These are phyloP conservation scores for Penicillium ochrochloron DNA, from an alignment of 495 filamentous ascomycete species.

Conservation along the genomic window DNA sequence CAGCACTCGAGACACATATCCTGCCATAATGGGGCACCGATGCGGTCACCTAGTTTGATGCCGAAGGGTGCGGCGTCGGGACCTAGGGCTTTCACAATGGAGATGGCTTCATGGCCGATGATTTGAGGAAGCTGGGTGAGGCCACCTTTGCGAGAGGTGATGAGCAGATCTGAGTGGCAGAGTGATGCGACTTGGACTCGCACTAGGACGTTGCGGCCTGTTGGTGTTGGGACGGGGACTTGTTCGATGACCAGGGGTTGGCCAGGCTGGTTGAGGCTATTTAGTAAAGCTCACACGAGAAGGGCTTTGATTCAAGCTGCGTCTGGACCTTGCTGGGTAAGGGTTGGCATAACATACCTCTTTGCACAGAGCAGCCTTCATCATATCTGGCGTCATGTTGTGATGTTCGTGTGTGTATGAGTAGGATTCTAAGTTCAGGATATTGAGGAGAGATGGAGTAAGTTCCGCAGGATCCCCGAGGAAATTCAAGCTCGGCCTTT, in stretches of 20 bases:
- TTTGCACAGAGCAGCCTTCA: slow-evolving; percentile 24
- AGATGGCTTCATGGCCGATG: slow-evolving; percentile 27
- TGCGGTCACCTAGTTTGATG: slow-evolving; percentile 18
- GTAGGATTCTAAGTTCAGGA: no score
- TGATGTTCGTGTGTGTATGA: no score
- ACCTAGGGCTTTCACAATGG: slow-evolving; percentile 22
- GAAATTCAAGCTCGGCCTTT: background rate
- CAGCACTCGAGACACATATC: slow-evolving; percentile 21
- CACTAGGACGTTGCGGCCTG: slow-evolving; percentile 23
- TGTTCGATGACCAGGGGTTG: slow-evolving; percentile 17
- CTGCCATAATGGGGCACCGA: slow-evolving; percentile 23
- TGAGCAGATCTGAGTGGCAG: slow-evolving; percentile 22
- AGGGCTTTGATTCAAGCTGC: background rate
- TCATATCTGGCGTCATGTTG: slow-evolving; percentile 16
- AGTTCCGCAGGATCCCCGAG: background rate
- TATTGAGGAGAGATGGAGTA: background rate
- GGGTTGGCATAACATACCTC: slow-evolving; percentile 7
- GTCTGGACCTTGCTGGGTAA: background rate
- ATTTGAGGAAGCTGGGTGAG: slow-evolving; percentile 8
- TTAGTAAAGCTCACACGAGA: background rate
- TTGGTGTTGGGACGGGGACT: slow-evolving; percentile 21
- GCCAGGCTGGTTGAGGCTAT: slow-evolving; percentile 1
- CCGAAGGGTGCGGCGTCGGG: slow-evolving; percentile 19
- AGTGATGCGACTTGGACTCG: slow-evolving; percentile 24
- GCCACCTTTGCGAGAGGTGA: slow-evolving; percentile 4